phyloP scores from a whole-genome alignment of 495 filamentous ascomycete genomes.

The Penicillium malachiteum region DNA sequence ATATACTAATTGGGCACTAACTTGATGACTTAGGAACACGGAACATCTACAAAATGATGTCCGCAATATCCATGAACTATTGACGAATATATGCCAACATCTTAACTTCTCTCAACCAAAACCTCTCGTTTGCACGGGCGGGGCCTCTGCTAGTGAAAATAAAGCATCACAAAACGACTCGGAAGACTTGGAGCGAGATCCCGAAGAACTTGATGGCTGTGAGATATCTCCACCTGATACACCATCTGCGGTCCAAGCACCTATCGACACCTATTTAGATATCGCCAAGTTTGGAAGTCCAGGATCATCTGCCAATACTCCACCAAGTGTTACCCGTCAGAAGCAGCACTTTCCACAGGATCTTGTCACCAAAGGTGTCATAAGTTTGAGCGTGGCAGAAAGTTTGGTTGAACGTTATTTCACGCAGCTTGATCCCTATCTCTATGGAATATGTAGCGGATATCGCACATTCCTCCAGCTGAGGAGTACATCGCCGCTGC shows the following conservation, averaged over 20 bases:
- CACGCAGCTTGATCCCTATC: constrained; percentile 42
- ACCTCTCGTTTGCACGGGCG: constrained; percentile 14
- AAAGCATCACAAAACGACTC: constrained; percentile 4
- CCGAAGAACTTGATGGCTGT: constrained; percentile 25
- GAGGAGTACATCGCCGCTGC: constrained; percentile 29
- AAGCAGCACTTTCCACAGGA: constrained; percentile 27
- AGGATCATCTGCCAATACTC: constrained; percentile 22
- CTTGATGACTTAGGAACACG: constrained; percentile 10
- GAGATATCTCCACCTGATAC: constrained; percentile 31
- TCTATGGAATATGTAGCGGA: constrained; percentile 41
- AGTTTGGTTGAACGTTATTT: constrained; percentile 37
- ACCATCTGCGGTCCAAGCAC: constrained; percentile 35
- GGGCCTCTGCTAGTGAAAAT: constrained; percentile 1
- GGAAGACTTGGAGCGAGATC: constrained; percentile 20
- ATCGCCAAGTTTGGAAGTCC: constrained; percentile 28
- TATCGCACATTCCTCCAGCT: constrained; percentile 31
- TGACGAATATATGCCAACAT: constrained; percentile 16
- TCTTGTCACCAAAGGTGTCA: constrained; percentile 38
- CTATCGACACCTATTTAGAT: constrained; percentile 37
- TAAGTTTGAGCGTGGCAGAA: constrained; percentile 34
- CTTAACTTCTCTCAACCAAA: constrained; percentile 17
- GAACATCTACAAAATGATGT: constrained; percentile 23
- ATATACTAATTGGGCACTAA: background rate
- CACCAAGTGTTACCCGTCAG: constrained; percentile 22
- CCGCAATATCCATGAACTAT: constrained; percentile 7